A percentile compares a stretch with the other conserved stretches of the same genome.
Evolutionary conservation across 2,329 filamentous ascomycete genomes (phyloP).

Genomic region (Ambrosiella beaveri): DNA sequence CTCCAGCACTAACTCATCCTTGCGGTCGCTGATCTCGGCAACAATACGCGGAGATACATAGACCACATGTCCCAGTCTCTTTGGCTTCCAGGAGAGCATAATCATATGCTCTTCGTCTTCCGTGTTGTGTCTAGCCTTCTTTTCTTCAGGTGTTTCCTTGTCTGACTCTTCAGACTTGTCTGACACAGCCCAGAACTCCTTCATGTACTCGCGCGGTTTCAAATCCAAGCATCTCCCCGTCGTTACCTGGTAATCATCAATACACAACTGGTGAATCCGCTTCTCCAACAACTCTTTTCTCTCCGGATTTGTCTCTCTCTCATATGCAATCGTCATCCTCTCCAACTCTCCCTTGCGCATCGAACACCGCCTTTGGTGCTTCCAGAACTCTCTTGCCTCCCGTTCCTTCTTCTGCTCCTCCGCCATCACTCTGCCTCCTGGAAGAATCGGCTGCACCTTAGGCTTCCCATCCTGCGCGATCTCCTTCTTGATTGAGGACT

Average conservation of each 20-base stretch:
- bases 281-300: not conserved
- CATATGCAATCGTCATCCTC: not conserved
- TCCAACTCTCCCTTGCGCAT: not conserved
- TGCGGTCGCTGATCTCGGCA: constrained; percentile 31
- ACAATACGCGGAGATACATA: constrained; percentile 48
- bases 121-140: not conserved
- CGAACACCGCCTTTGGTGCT: not conserved
- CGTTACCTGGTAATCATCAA: not conserved
- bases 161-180: not conserved
- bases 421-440: not conserved
- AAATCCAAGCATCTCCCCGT: not conserved
- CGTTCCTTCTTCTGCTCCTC: not conserved
- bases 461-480: not conserved
- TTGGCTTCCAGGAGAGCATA: constrained; percentile 48
- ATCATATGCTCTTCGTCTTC: constrained; percentile 42
- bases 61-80: constrained; percentile 63
- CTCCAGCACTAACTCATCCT: constrained; percentile 45
- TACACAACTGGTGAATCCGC: not conserved
- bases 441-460: not conserved
- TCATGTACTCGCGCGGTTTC: not conserved
- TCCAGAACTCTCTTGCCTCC: not conserved
- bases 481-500: constrained; percentile 3
- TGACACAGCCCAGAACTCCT: not conserved
- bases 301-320: not conserved
- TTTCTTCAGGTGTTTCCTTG: constrained; percentile 27